phyloP scores from a whole-genome alignment of 495 filamentous ascomycete genomes.

The Tetracladium setigerum region DNA sequence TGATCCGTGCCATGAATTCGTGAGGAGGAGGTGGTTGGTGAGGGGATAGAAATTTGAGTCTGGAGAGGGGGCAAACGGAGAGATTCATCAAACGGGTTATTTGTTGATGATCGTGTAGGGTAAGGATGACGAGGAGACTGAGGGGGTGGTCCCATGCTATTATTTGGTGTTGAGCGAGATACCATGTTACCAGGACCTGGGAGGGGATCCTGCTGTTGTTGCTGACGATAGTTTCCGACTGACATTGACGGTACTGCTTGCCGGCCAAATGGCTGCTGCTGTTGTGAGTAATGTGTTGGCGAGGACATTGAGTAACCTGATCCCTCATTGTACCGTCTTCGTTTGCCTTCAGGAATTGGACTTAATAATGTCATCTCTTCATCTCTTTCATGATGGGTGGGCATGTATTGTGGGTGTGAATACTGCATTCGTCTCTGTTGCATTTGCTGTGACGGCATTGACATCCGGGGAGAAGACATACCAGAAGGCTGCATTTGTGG shows the following conservation, averaged over 20 bases:
- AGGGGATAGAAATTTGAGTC: slow-evolving; percentile 19
- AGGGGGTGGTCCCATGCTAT: slow-evolving; percentile 17
- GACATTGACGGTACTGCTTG: slow-evolving; percentile 10
- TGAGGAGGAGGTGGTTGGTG: slow-evolving; percentile 7
- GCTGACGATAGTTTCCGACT: slow-evolving; percentile 18
- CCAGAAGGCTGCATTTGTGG: slow-evolving; percentile 11
- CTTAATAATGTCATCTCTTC: slow-evolving; percentile 37
- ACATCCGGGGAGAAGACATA: slow-evolving; percentile 13
- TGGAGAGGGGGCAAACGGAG: slow-evolving; percentile 20
- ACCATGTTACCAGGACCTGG: slow-evolving; percentile 21
- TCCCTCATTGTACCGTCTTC: slow-evolving; percentile 43
- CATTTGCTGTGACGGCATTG: slow-evolving; percentile 13
- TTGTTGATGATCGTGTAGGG: slow-evolving; percentile 30
- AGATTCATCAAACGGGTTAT: slow-evolving; percentile 19
- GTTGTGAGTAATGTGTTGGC: slow-evolving; percentile 8
- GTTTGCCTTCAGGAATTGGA: slow-evolving; percentile 47
- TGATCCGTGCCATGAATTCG: slow-evolving; percentile 1
- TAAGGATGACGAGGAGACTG: slow-evolving; percentile 26
- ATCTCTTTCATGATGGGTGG: slow-evolving; percentile 23
- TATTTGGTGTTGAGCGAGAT: too few relatives aligned
- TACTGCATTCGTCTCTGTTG: slow-evolving; percentile 19
- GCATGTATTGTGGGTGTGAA: slow-evolving; percentile 24
- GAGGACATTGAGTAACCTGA: slow-evolving; percentile 19
- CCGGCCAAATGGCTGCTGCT: slow-evolving; percentile 6
- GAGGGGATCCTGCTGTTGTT: slow-evolving; percentile 24